These are phyloP conservation scores for Venturia oleaginea DNA, from an alignment of 2,329 filamentous ascomycete genomes.

Conservation along the genomic window DNA sequence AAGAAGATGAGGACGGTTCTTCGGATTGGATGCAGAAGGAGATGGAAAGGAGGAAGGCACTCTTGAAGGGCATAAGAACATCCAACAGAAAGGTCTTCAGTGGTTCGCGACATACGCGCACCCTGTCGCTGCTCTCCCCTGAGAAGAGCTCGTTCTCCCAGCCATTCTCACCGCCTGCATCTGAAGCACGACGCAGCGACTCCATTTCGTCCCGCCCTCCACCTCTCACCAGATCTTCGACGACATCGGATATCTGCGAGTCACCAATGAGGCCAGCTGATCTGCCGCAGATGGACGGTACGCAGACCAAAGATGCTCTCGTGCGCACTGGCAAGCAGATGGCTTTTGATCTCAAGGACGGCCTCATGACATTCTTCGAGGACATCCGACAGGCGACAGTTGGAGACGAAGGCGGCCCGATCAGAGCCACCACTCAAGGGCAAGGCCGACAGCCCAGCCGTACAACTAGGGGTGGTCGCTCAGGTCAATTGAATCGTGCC, in stretches of 20 bases:
- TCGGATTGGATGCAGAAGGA: conserved; percentile 45
- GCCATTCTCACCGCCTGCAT: conserved; percentile 28
- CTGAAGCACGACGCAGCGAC: conserved; percentile 26
- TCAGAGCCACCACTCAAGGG: background rate
- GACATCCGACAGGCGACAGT: conserved; percentile 93
- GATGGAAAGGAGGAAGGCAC: conserved; percentile 62
- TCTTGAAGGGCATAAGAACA: conserved; percentile 44
- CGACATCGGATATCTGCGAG: conserved; percentile 24
- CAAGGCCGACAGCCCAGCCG: conserved; percentile 15
- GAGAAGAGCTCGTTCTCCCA: conserved; percentile 28
- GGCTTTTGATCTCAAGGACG: conserved; percentile 80
- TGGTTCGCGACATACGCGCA: conserved; percentile 52
- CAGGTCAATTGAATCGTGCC: conserved; percentile 7
- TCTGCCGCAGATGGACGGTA: conserved; percentile 4
- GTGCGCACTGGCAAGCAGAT: conserved; percentile 57
- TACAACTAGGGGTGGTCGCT: conserved; percentile 5
- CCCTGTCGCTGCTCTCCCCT: conserved; percentile 74
- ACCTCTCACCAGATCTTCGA: conserved; percentile 21
- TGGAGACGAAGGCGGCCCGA: conserved; percentile 69
- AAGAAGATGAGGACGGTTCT: conserved; percentile 37
- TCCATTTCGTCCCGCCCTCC: conserved; percentile 19
- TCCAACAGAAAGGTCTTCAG: conserved; percentile 48
- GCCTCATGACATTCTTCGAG: conserved; percentile 89
- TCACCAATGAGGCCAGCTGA: conserved; percentile 15
- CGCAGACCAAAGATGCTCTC: conserved; percentile 22